Conservation (phyloP, 129 eudicot species). For the Glebionis coronaria region DNA sequence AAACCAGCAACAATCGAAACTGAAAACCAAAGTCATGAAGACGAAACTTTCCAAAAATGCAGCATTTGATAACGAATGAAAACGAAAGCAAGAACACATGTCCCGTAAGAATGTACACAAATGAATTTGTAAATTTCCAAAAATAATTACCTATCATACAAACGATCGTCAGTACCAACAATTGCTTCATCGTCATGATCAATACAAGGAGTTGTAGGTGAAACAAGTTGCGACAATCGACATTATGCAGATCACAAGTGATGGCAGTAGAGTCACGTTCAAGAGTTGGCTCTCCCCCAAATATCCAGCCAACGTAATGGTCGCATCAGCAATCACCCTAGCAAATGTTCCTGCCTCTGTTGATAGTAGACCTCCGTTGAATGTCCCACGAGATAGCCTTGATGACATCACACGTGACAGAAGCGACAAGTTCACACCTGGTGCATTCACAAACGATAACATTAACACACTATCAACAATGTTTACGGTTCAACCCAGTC, state of each 20-base stretch:
- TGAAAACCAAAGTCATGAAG: not conserved
- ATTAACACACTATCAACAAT: not conserved
- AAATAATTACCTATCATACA: conserved; percentile 16
- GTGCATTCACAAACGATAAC: not conserved
- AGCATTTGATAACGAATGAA: not conserved
- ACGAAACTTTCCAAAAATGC: conserved; percentile 9
- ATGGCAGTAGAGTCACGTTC: conserved; percentile 71
- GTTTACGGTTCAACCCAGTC: too few relatives aligned
- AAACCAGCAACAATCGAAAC: not conserved
- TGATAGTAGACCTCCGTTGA: conserved; percentile 83
- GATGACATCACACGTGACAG: conserved; percentile 98
- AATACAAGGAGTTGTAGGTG: conserved; percentile 84
- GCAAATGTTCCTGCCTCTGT: conserved; percentile 97
- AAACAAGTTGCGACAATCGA: conserved; percentile 81
- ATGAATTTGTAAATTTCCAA: conserved; percentile 24
- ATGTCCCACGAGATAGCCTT: conserved; percentile 95
- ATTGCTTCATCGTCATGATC: conserved; percentile 1
- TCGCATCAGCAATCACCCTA: conserved; percentile 90
- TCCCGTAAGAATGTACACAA: conserved; percentile 29
- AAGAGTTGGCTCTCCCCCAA: conserved; percentile 59
- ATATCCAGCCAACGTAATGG: conserved; percentile 77
- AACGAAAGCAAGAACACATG: conserved; percentile 7
- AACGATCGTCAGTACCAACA: not conserved
- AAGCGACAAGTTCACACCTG: conserved; percentile 85
- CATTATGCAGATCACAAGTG: conserved; percentile 66